phyloP scores from a whole-genome alignment of 2,329 filamentous ascomycete species.

The Akanthomyces dipterigenus region DNA sequence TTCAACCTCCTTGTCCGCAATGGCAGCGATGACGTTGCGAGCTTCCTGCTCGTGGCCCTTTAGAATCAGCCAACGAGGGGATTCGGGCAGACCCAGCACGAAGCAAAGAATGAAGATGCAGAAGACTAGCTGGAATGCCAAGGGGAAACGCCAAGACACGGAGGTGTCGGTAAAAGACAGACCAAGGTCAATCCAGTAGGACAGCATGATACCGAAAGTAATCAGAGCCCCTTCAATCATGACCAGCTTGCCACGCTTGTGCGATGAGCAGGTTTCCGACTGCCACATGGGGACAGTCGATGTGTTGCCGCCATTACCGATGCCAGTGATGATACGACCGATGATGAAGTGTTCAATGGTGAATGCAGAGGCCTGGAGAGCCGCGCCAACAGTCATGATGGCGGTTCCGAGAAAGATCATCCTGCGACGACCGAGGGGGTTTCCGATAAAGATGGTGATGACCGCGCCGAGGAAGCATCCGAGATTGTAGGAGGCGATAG shows the following conservation, averaged over 20 bases:
- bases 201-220: slow-evolving; percentile 49
- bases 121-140: slow-evolving; percentile 49
- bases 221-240: slow-evolving; percentile 55
- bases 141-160: slow-evolving; percentile 50
- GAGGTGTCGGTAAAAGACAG: slow-evolving; percentile 41
- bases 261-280: slow-evolving; percentile 49
- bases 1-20: slow-evolving; percentile 47
- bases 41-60: slow-evolving; percentile 42
- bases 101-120: slow-evolving; percentile 49
- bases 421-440: slow-evolving; percentile 51
- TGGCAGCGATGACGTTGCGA: slow-evolving; percentile 39
- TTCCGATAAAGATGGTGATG: slow-evolving; percentile 59
- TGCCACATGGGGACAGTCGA: slow-evolving; percentile 56
- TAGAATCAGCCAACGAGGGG: slow-evolving; percentile 41
- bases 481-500: slow-evolving; percentile 51
- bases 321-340: slow-evolving; percentile 52
- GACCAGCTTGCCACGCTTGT: slow-evolving; percentile 53
- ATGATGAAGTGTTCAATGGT: slow-evolving; percentile 48
- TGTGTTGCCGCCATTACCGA: slow-evolving; percentile 51
- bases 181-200: slow-evolving; percentile 56
- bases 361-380: slow-evolving; percentile 52
- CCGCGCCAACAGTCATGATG: slow-evolving; percentile 52
- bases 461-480: slow-evolving; percentile 58
- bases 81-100: slow-evolving; percentile 48
- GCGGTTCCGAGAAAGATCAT: slow-evolving; percentile 54